Conservation (phyloP, 2,329 filamentous ascomycete genomes). For the Penicillium crustosum region DNA sequence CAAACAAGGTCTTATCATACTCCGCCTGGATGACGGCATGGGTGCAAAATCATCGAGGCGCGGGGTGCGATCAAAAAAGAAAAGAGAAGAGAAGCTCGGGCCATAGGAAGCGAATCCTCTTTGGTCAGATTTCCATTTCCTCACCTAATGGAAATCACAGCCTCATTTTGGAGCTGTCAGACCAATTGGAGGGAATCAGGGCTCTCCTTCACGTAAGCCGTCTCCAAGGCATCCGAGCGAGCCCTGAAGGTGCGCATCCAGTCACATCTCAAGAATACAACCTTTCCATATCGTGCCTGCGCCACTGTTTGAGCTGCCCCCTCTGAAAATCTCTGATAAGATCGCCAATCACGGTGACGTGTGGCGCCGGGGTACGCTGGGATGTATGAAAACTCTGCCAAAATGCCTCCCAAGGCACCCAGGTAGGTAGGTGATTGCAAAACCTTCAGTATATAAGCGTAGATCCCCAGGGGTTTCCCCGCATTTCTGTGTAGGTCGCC, state of each 20-base stretch:
- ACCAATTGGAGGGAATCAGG: not conserved
- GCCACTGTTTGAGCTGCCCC: not conserved
- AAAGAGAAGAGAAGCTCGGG: not conserved
- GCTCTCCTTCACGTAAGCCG: not conserved
- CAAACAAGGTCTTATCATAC: not conserved
- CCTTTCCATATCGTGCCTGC: constrained; percentile 1
- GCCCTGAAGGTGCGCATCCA: not conserved
- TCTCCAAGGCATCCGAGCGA: not conserved
- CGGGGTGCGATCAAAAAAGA: constrained; percentile 3
- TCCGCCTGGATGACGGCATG: not conserved
- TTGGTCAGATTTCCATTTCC: not conserved
- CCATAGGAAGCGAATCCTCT: not conserved
- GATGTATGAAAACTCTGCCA: not conserved
- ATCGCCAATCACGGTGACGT: constrained; percentile 1
- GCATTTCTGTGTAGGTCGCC: not conserved
- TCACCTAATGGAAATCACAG: constrained; percentile 6
- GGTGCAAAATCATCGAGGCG: not conserved
- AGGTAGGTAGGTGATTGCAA: not conserved
- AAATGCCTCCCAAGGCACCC: constrained; percentile 1
- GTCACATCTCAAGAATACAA: not conserved
- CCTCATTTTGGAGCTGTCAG: not conserved
- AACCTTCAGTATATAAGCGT: constrained; percentile 1
- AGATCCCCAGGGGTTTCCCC: not conserved
- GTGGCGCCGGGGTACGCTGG: not conserved
- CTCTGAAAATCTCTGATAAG: not conserved